These are phyloP conservation scores for Phaseolus lunatus DNA, from an alignment of 306 rosid genomes.

Conservation along the genomic window DNA sequence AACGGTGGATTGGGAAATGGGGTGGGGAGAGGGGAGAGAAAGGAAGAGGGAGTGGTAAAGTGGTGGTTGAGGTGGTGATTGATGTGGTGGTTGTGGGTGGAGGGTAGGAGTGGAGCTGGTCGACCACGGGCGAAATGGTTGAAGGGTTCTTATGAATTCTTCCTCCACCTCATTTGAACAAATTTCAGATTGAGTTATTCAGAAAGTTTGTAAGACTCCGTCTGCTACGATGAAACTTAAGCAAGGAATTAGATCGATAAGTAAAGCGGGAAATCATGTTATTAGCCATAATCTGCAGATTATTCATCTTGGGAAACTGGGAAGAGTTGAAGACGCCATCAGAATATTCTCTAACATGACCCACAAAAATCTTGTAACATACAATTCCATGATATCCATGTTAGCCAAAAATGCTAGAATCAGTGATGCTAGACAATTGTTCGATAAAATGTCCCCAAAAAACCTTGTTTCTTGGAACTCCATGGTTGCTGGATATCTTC, in stretches of 20 bases:
- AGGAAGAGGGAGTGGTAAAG: conserved; percentile 67
- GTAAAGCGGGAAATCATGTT: conserved; percentile 60
- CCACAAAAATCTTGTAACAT: conserved; percentile 72
- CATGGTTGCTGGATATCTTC: conserved; percentile 79
- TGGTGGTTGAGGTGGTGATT: too few species aligned
- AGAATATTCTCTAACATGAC: conserved; percentile 59
- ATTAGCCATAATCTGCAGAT: conserved; percentile 62
- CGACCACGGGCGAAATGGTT: conserved; percentile 80
- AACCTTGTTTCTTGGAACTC: conserved; percentile 84
- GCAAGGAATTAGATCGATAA: conserved; percentile 45
- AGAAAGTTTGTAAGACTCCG: background rate
- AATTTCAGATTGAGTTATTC: too few species aligned
- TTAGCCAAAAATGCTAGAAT: conserved; percentile 73
- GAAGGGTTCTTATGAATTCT: too few species aligned
- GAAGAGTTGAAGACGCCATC: conserved; percentile 74
- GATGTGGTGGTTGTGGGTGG: conserved; percentile 43
- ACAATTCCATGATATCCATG: conserved; percentile 83
- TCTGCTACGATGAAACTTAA: conserved; percentile 38
- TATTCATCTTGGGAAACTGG: conserved; percentile 68
- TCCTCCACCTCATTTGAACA: too few species aligned
- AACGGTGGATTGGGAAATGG: conserved; percentile 72
- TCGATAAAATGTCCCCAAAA: conserved; percentile 67
- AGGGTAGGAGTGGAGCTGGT: conserved; percentile 95
- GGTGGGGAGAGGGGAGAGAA: conserved; percentile 73
- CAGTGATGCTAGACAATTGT: conserved; percentile 65